These are phyloP conservation scores for Suillus brevipes DNA, from an alignment of 768 basidiomycete genomes.

Conservation along the genomic window DNA sequence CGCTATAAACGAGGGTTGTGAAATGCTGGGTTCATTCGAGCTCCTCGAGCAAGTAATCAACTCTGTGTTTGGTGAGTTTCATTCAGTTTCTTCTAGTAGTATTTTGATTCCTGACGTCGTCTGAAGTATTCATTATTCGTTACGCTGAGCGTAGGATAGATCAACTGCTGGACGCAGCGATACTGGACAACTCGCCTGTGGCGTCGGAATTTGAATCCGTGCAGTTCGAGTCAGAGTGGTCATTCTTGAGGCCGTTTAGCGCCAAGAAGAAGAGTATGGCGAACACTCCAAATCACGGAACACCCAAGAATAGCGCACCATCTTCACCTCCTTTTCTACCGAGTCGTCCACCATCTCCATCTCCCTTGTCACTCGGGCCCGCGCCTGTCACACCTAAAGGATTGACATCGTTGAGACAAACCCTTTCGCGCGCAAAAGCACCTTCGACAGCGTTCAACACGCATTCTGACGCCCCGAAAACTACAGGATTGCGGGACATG, in stretches of 20 bases:
- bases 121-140: conserved; percentile 89
- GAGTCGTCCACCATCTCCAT: conserved; percentile 54
- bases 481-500: conserved; percentile 54
- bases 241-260: conserved; percentile 74
- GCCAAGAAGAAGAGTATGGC: conserved; percentile 53
- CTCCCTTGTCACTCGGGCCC: conserved; percentile 41
- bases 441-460: conserved; percentile 45
- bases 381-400: conserved; percentile 50
- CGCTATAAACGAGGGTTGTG: conserved; percentile 75
- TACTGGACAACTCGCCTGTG: conserved; percentile 82
- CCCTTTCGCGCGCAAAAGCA: conserved; percentile 55
- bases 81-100: conserved; percentile 4
- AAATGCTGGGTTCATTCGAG: conserved; percentile 79
- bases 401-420: conserved; percentile 70
- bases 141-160: conserved; percentile 90
- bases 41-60: conserved; percentile 92
- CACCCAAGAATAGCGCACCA: conserved; percentile 37
- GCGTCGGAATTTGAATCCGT: conserved; percentile 77
- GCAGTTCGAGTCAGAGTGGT: conserved; percentile 97
- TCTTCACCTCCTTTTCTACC: conserved; percentile 51
- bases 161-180: conserved; percentile 72
- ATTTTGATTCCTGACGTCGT: conserved; percentile 10
- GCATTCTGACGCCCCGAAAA: conserved; percentile 46
- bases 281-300: conserved; percentile 26
- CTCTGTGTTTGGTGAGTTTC: conserved; percentile 80